These are phyloP conservation scores for Phlyctochytrium bullatum DNA, from an alignment of 192 early-diverging fungal genomes.

Conservation along the genomic window DNA sequence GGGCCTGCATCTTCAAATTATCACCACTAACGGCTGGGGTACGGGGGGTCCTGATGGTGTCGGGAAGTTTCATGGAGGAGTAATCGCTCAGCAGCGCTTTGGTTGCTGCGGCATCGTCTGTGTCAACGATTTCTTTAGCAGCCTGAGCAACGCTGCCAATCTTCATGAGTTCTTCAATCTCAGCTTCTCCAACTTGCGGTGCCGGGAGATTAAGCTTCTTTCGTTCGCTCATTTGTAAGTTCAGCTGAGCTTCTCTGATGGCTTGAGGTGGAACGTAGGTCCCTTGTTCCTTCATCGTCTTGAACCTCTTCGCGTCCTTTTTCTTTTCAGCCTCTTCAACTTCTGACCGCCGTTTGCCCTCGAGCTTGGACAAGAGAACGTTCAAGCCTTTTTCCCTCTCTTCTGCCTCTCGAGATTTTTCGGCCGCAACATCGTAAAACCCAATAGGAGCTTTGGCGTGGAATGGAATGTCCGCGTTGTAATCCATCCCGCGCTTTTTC, in stretches of 20 bases:
- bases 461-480: conserved; percentile 95
- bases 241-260: conserved; percentile 67
- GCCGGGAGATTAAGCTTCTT: conserved; percentile 78
- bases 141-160: conserved; percentile 79
- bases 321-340: conserved; percentile 78
- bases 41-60: conserved; percentile 66
- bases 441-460: conserved; percentile 83
- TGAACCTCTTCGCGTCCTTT: conserved; percentile 72
- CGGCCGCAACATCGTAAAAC: conserved; percentile 90
- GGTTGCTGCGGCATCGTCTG: conserved; percentile 52
- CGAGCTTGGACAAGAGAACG: conserved; percentile 75
- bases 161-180: conserved; percentile 90
- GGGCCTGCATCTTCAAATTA: conserved; percentile 72
- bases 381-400: conserved; percentile 63
- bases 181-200: conserved; percentile 87
- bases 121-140: conserved; percentile 67
- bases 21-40: conserved; percentile 51
- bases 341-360: conserved; percentile 80
- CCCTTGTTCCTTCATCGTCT: conserved; percentile 49
- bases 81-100: conserved; percentile 75
- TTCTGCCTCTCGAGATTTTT: conserved; percentile 62
- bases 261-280: conserved; percentile 65
- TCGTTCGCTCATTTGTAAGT: conserved; percentile 58
- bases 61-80: conserved; percentile 44
- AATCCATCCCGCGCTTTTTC: conserved; percentile 76